A percentile compares a stretch with the other conserved stretches of the same genome.
phyloP scores from a whole-genome alignment of 139 green algal genomes.

The Chlamydomonas incerta region DNA sequence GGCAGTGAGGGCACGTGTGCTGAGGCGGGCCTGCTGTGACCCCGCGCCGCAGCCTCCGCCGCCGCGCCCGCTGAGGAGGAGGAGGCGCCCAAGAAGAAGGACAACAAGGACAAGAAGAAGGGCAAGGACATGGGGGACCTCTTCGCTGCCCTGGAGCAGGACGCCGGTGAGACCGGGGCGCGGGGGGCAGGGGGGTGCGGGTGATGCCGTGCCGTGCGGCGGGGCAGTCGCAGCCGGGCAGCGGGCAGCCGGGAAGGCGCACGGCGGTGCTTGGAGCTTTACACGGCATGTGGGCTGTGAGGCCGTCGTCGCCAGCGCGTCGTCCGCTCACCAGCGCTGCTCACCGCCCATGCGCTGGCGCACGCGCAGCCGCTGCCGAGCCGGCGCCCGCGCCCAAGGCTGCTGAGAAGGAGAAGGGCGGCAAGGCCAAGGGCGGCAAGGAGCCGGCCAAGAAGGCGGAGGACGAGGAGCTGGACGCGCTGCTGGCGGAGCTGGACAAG shows the following conservation, averaged over 20 bases:
- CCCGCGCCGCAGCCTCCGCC: conserved; percentile 20
- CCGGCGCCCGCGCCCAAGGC: conserved; percentile 15
- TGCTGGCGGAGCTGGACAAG: conserved; percentile 82
- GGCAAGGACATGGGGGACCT: conserved; percentile 36
- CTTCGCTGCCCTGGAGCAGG: conserved; percentile 42
- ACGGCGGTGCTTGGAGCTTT: conserved; percentile 39
- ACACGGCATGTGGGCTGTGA: background rate
- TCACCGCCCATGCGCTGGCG: background rate
- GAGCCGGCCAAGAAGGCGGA: conserved; percentile 54
- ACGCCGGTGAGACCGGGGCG: background rate
- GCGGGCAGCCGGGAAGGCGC: too few relatives aligned
- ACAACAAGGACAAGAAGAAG: conserved; percentile 58
- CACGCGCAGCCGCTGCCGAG: background rate
- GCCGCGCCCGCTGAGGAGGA: conserved; percentile 37
- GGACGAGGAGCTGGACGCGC: conserved; percentile 74
- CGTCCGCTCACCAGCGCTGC: too few relatives aligned
- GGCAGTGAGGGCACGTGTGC: too few relatives aligned
- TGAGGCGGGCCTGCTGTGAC: too few relatives aligned
- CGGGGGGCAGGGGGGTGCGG: too few relatives aligned
- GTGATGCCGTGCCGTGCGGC: too few relatives aligned
- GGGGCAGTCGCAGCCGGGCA: too few relatives aligned
- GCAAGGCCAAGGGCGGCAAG: conserved; percentile 55
- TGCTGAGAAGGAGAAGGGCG: background rate
- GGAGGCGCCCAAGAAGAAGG: background rate
- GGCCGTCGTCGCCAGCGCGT: too few relatives aligned